Base-by-base conservation (phyloP, 805 yeast species). In the Lachancea mirantina region DNA sequence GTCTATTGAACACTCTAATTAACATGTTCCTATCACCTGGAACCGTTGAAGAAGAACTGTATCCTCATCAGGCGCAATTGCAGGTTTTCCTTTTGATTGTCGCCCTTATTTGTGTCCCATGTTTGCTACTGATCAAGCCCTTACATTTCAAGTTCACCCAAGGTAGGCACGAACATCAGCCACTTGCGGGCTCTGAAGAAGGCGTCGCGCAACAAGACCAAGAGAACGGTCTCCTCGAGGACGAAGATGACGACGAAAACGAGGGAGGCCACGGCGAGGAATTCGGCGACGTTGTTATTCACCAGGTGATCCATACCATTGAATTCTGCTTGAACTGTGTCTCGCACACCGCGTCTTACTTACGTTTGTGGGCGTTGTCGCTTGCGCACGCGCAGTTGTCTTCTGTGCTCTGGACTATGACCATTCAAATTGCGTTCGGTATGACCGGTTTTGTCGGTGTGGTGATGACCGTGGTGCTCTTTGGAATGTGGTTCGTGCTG, bases 331-430 rank as follows among this genome's bases (percentile, higher is more conserved):
- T 80, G 47, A 80, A 80, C 54, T 77, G 85, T 64, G 85, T 80
- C 20, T 76, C 84, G 4, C 88, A 80, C 47, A 80, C 88, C 0
- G 88, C 88, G 2, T 80, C 87, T 1, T 80, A 80, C 49, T 64
- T 80, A 46, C 68, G 88, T 57, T 63, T 80, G 38, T 80, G 88
- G 88, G 88, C 88, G 2, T 65, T 80, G 40, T 80, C 87, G 0
- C 62, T 80, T 43, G 88, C 88, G 0, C 88, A 80, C 50, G 82
- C 82, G n/a, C 88, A 80, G 58, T 64, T 80, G 40, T 78, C 85
- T 8, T 62, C 76, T 10, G 88, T 80, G 18, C 62, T 80, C 42
- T 80, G 87, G 85, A 64, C 76, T 22, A 80, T 80, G 88, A 80
- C 88, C 1, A 67, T 79, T 33, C 66, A 70, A 28, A 73, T 73